Evolutionary conservation across 140 eudicot species (phyloP), one percentile per base, ranked within the genome.

Genomic region (Stevia rebaudiana): DNA sequence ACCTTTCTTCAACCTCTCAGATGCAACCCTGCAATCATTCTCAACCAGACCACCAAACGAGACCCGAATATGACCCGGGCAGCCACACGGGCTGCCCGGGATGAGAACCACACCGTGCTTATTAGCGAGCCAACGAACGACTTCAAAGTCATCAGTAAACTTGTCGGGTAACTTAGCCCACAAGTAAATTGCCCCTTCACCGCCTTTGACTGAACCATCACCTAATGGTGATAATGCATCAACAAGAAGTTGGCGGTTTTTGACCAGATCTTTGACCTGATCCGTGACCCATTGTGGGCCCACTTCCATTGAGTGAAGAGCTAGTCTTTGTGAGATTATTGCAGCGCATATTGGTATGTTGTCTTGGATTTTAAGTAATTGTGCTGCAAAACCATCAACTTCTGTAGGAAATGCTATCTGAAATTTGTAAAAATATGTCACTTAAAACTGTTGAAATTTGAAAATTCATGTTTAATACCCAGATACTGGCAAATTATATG

Each of bases 321-420:
- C 98, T 9, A 94, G 79, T 44, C 78, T 68, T 65, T 88, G 99
- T 58, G 86, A 81, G 74, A 94, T 83, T 77, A 94, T 94, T 52
- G 99, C 73, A 41, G 99, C 97, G 62, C 99, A 94, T 10, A 94
- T 94, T 23, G 99, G 95, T 30, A 94, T 94, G 90, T 94, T 94
- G 77, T 94, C 99, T 78, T 94, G 99, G 63, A 94, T 82, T 79
- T 94, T 94, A 18, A 88, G 94, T 44, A 94, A 90, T 69, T 84
- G 90, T 22, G 78, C 71, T 39, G 80, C 80, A 31, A 88, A 57
- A 2, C 95, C 99, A 22, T 85, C 86, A 40, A 88, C 99, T 72
- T 80, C 95, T 21, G 91, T 75, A 37, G 98, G 96, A 71, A 76
- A 94, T 46, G 99, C 99, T 70, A 94, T 94, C 99, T 94, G 92